These are phyloP conservation scores for Globisporangium lucens DNA, from an alignment of 352 stramenopile genomes.

Conservation along the genomic window DNA sequence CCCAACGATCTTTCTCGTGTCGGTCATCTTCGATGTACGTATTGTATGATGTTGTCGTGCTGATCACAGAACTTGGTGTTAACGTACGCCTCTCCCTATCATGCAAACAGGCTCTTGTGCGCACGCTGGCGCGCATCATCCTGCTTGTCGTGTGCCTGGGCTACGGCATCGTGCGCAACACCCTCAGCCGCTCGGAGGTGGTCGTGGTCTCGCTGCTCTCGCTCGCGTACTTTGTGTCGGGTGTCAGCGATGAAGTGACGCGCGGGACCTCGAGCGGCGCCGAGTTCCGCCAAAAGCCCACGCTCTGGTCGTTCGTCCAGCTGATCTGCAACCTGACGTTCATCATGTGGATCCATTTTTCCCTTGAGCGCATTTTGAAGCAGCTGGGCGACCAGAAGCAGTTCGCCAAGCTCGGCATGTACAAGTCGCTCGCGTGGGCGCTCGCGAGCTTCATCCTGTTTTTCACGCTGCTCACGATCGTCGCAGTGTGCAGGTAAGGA, in stretches of 20 bases:
- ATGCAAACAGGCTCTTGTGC: conserved; percentile 53
- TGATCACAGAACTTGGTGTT: neutral
- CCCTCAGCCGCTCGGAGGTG: conserved; percentile 50
- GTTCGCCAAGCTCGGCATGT: conserved; percentile 89
- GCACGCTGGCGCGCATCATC: conserved; percentile 81
- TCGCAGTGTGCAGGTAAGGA: conserved; percentile 59
- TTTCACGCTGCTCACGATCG: conserved; percentile 83
- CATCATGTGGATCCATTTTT: conserved; percentile 90
- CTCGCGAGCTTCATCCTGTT: conserved; percentile 86
- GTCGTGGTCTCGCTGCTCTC: conserved; percentile 60
- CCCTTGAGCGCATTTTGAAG: conserved; percentile 82
- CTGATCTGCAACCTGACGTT: conserved; percentile 86
- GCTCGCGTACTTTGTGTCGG: conserved; percentile 72
- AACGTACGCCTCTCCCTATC: neutral
- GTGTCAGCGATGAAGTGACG: conserved; percentile 72
- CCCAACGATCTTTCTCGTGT: conserved; percentile 76
- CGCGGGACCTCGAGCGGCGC: conserved; percentile 74
- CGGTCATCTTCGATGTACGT: conserved; percentile 81
- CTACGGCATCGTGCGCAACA: conserved; percentile 83
- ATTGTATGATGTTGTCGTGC: neutral
- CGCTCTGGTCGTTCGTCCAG: conserved; percentile 83
- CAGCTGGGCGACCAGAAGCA: conserved; percentile 83
- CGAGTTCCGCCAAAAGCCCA: conserved; percentile 75
- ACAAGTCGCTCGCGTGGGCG: conserved; percentile 76
- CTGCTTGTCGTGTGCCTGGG: conserved; percentile 88